Evolutionary conservation across 169 alveolate species (phyloP), one percentile per base, ranked within the genome.

Genomic region (Plasmodium blacklocki): DNA sequence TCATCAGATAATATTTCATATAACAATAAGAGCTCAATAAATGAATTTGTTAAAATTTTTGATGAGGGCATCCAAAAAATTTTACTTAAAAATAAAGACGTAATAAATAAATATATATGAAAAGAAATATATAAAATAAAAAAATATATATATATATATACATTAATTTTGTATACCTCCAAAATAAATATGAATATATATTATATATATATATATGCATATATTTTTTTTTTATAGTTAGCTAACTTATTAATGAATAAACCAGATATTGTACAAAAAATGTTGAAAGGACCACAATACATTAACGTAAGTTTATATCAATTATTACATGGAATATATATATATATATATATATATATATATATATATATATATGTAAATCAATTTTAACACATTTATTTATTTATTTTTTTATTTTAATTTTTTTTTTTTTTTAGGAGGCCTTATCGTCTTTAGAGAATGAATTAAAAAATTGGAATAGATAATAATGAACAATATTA

Each of bases 251-350:
- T 83, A 54, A 83, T 83, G 91, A 83, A 60, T 63, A 83, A 83
- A 43, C 91, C 91, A 2, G 83, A 83, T 39, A 86, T 83, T 26
- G 91, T 83, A 29, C 32, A 43, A 54, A 54, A 83, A 73, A 83
- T 83, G 91, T 68, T 83, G 23, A 83, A 68, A 64, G 91, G 91
- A 15, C 91, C 91, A 3, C 60, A 83, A 43, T 58, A 83, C 43
- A 83, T 83, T 56, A 83, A 68, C 60, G 91, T 83, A 83, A 58
- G 68, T 12, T 80, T 54, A 66, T 26, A 29, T 63, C 6, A 4
- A 60, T 15, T 19, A 19, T 4, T 26, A 60, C 14, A 7, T 60
- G 39, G n/a, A 7, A 60, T 60, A 59, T 59, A 7, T 19, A 52
- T 52, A 52, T 7, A 15, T 7, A 12, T 14, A 32, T 66, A 19